Conservation (phyloP, 306 rosid genomes). For the Cicer bijugum region DNA sequence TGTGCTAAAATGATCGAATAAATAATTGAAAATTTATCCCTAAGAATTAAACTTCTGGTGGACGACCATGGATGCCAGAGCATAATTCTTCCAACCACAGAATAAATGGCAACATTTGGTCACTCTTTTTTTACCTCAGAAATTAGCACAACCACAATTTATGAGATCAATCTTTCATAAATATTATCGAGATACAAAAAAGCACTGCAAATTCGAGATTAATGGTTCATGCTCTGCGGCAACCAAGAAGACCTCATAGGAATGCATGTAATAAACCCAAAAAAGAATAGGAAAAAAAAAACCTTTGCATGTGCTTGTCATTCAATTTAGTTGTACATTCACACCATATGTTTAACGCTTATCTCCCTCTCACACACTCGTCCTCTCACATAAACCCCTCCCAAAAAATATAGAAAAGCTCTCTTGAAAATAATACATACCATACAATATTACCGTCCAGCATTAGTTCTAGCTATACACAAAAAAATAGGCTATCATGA, state of each 20-base stretch:
- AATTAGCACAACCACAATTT: not conserved
- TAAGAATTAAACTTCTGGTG: not conserved
- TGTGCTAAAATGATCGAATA: not conserved
- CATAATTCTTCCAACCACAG: not conserved
- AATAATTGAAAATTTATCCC: not conserved
- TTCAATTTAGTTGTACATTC: constrained; percentile 43
- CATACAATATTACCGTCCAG: constrained; percentile 44
- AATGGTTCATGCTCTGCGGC: not conserved
- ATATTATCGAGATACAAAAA: not conserved
- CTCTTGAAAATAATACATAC: constrained; percentile 55
- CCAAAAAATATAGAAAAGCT: constrained; percentile 12
- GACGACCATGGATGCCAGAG: not conserved
- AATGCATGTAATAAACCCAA: constrained; percentile 1
- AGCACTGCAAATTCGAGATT: not conserved
- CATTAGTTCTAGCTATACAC: constrained; percentile 70
- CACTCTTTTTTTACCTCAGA: no score
- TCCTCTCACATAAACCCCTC: constrained; percentile 28
- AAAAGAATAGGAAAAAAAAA: not conserved
- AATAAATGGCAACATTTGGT: no score
- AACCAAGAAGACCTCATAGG: not conserved
- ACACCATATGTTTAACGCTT: constrained; percentile 33
- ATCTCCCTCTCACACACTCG: constrained; percentile 15
- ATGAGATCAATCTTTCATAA: not conserved
- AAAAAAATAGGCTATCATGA: constrained; percentile 60
- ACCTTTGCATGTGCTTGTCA: constrained; percentile 19